These are phyloP conservation scores for Pilatotrama ljubarskyi DNA, from an alignment of 768 basidiomycete species.

Conservation along the genomic window DNA sequence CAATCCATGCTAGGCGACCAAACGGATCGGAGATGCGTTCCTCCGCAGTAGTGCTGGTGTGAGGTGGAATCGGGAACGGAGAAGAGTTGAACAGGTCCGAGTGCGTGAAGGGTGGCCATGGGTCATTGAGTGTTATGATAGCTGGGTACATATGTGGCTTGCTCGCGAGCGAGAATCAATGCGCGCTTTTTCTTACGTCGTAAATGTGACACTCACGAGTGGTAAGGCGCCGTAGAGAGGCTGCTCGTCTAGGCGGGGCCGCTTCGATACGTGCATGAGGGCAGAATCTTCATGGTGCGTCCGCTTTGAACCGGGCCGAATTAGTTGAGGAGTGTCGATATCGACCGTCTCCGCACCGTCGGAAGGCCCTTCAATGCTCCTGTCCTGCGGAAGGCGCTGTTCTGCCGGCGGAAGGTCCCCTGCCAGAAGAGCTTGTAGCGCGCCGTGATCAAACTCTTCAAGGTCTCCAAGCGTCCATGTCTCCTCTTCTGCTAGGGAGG, in stretches of 20 bases:
- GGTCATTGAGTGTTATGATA: background rate
- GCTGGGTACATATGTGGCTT: conserved; percentile 9
- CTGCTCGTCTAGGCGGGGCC: background rate
- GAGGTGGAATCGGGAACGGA: conserved; percentile 6
- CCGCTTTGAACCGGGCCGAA: background rate
- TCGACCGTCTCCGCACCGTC: no score
- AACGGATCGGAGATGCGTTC: conserved; percentile 2
- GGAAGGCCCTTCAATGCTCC: no score
- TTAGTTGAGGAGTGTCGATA: no score
- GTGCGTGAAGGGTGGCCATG: background rate
- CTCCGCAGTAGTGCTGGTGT: background rate
- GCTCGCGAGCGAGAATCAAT: background rate
- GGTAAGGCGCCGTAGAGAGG: background rate
- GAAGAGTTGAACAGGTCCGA: background rate
- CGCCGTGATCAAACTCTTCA: conserved; percentile 16
- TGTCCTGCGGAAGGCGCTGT: no score
- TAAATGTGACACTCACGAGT: background rate
- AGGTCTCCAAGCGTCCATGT: conserved; percentile 6
- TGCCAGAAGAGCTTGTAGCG: background rate
- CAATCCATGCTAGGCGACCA: conserved; percentile 19
- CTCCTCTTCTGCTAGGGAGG: background rate
- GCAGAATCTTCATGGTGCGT: background rate
- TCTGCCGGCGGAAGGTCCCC: no score
- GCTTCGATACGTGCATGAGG: background rate
- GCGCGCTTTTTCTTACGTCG: no score